A percentile compares a stretch with the other conserved stretches of the same genome.
Conservation (phyloP, 345 rosid species). For the Microcos paniculata region DNA sequence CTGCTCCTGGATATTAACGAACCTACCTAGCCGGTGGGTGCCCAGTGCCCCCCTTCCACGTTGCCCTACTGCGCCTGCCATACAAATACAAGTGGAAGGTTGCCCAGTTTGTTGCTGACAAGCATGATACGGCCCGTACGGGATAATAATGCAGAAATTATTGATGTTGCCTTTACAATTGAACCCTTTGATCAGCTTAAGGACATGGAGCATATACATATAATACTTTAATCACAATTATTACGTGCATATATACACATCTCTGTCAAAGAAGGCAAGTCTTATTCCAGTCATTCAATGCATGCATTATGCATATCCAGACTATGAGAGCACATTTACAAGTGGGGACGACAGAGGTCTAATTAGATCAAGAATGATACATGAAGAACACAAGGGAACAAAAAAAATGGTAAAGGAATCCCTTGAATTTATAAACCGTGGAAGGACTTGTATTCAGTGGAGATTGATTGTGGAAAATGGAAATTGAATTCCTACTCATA, state of each 20-base stretch:
- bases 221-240: background rate
- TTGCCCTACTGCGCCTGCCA: slow-evolving; percentile 46
- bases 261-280: background rate
- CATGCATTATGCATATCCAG: background rate
- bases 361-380: background rate
- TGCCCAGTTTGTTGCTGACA: slow-evolving; percentile 32
- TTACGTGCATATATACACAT: background rate
- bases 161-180: background rate
- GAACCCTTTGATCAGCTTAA: background rate
- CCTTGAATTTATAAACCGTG: background rate
- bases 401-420: background rate
- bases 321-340: background rate
- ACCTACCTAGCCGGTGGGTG: slow-evolving; percentile 56
- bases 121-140: too few relatives aligned
- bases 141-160: background rate
- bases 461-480: background rate
- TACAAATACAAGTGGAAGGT: slow-evolving; percentile 34
- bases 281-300: background rate
- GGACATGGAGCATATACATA: background rate
- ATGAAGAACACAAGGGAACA: background rate
- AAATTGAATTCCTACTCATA: background rate
- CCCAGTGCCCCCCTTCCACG: slow-evolving; percentile 37
- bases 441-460: background rate
- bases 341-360: background rate
- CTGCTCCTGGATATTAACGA: slow-evolving; percentile 36